phyloP scores from a whole-genome alignment of 2,329 filamentous ascomycete species.

The Botrytis tulipae region DNA sequence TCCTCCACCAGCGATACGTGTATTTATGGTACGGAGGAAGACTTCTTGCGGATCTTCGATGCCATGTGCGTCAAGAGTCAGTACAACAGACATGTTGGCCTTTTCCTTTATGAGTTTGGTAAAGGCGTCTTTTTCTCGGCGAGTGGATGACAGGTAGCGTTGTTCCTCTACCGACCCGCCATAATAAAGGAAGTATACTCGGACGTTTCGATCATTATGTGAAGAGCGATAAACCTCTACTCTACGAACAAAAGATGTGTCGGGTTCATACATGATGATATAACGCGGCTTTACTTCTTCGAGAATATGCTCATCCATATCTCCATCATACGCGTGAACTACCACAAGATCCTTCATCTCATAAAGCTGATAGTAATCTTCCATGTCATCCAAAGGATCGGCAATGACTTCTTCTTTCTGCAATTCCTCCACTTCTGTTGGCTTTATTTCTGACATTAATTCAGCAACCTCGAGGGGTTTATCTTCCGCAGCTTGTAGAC shows the following conservation, averaged over 20 bases:
- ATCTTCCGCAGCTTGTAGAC: constrained; percentile 76
- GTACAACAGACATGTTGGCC: constrained; percentile 84
- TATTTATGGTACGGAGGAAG: constrained; percentile 94
- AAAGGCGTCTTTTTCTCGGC: constrained; percentile 96
- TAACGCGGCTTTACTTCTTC: constrained; percentile 92
- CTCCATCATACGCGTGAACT: constrained; percentile 90
- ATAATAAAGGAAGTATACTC: constrained; percentile 97
- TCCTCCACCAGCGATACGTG: constrained; percentile 90
- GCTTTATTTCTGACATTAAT: constrained; percentile 77
- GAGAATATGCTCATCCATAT: constrained; percentile 93
- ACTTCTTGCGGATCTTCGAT: constrained; percentile 82
- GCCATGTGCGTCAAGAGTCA: constrained; percentile 68
- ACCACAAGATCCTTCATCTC: constrained; percentile 87
- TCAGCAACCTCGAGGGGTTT: constrained; percentile 77
- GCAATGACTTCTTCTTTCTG: constrained; percentile 73
- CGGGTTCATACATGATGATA: constrained; percentile 98
- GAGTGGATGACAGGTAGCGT: constrained; percentile 81
- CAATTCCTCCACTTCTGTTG: constrained; percentile 72
- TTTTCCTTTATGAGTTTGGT: constrained; percentile 93
- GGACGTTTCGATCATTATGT: constrained; percentile 82
- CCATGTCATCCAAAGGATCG: constrained; percentile 86
- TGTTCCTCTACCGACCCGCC: constrained; percentile 94
- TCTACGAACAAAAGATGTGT: constrained; percentile 87
- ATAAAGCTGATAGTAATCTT: constrained; percentile 87
- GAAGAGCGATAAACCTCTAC: constrained; percentile 96